A percentile compares a stretch with the other conserved stretches of the same genome.
phyloP scores from a whole-genome alignment of 2,329 filamentous ascomycete species.

The Colletotrichum magnum region DNA sequence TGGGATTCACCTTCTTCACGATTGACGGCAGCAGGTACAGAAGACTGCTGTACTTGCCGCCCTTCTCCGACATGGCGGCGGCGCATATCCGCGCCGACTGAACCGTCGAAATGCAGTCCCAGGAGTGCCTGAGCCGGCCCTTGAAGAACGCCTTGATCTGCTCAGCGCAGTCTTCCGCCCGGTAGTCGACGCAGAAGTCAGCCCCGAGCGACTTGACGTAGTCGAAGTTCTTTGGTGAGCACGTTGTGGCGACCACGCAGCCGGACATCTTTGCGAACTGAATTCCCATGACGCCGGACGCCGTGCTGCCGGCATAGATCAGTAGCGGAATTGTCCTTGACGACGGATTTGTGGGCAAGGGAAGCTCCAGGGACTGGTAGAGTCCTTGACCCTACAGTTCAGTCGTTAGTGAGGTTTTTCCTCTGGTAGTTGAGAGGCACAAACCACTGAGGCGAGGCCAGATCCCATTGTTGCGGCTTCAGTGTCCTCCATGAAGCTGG shows the following conservation, averaged over 20 bases:
- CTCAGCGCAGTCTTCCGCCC: constrained; percentile 41
- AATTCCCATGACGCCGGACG: constrained; percentile 67
- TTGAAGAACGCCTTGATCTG: constrained; percentile 46
- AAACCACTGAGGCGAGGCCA: constrained; percentile 55
- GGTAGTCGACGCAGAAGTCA: constrained; percentile 63
- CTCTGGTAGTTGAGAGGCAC: constrained; percentile 7
- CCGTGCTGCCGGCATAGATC: constrained; percentile 67
- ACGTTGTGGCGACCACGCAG: constrained; percentile 55
- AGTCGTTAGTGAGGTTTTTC: neutral
- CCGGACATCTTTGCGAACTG: constrained; percentile 59
- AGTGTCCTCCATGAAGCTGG: constrained; percentile 60
- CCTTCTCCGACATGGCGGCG: constrained; percentile 45
- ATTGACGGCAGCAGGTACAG: constrained; percentile 56
- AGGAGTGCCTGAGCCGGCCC: constrained; percentile 48
- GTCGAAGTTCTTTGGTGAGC: constrained; percentile 55
- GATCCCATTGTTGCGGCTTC: constrained; percentile 61
- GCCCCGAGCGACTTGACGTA: constrained; percentile 60
- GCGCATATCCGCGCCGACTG: constrained; percentile 50
- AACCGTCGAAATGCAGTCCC: constrained; percentile 53
- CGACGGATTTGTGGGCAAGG: constrained; percentile 58
- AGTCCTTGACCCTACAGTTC: constrained; percentile 58
- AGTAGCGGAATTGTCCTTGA: constrained; percentile 56
- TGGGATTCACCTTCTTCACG: constrained; percentile 53
- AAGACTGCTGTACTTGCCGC: constrained; percentile 55
- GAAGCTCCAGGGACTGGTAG: constrained; percentile 60